Conservation (phyloP, 140 eudicot genomes). For the Bidens hawaiensis region DNA sequence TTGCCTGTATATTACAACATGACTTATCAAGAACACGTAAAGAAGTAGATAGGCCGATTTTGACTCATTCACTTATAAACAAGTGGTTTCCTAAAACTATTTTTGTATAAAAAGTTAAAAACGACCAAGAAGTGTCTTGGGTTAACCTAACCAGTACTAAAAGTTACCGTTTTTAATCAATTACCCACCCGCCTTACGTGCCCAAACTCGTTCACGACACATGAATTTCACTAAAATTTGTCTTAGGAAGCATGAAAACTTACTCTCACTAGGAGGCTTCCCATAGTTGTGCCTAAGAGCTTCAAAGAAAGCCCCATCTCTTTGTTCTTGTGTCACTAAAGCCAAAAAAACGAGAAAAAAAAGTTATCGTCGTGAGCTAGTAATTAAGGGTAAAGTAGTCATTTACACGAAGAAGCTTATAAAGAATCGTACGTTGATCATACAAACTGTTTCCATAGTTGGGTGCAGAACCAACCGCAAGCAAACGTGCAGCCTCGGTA, state of each 20-base stretch:
- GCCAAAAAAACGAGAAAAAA: conserved; percentile 6
- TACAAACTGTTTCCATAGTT: conserved; percentile 60
- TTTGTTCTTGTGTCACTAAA: conserved; percentile 73
- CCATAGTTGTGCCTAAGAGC: conserved; percentile 62
- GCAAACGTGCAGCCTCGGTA: conserved; percentile 79
- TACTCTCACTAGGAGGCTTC: conserved; percentile 61
- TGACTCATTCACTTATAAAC: background rate
- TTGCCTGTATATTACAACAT: conserved; percentile 28
- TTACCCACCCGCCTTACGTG: background rate
- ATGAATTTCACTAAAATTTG: background rate
- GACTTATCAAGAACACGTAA: background rate
- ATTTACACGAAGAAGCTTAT: conserved; percentile 5
- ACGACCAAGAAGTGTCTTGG: background rate
- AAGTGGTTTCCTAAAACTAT: too few species aligned
- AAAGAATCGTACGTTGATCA: conserved; percentile 51
- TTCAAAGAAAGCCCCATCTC: conserved; percentile 53
- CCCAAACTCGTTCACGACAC: background rate
- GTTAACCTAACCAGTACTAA: background rate
- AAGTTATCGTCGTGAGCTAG: background rate
- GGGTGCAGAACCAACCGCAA: conserved; percentile 70
- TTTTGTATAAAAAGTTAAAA: background rate
- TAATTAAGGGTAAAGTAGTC: background rate
- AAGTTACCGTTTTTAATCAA: background rate
- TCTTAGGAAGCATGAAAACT: conserved; percentile 15
- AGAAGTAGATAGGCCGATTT: background rate